These are phyloP conservation scores for Solanum stenotomum DNA, from an alignment of 257 asterid species.

Conservation along the genomic window DNA sequence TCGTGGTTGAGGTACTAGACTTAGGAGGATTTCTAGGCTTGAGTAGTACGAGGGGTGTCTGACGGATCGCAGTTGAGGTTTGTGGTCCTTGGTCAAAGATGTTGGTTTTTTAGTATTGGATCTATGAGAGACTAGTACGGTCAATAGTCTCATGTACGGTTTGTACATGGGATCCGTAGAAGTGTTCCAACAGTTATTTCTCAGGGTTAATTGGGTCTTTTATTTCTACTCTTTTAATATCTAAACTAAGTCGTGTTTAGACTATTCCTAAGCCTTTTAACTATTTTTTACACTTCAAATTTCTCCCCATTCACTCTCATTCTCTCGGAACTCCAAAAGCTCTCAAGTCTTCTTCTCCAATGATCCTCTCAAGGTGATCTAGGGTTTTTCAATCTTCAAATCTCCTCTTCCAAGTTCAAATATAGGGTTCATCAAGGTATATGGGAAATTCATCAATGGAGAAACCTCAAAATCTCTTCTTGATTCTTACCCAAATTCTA, in stretches of 20 bases:
- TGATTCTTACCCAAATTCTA: background rate
- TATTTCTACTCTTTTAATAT: background rate
- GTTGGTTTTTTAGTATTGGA: background rate
- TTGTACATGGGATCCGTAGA: background rate
- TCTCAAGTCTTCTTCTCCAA: background rate
- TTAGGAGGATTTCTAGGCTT: background rate
- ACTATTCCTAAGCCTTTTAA: background rate
- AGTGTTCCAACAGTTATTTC: background rate
- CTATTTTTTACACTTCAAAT: background rate
- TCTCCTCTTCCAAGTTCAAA: background rate
- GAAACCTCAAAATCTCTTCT: background rate
- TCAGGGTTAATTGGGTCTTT: background rate
- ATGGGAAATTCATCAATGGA: too few relatives aligned
- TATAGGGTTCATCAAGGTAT: background rate
- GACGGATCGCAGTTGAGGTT: background rate
- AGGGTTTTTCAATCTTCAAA: background rate
- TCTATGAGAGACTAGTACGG: background rate
- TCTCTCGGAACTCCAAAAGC: background rate
- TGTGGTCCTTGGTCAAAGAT: background rate
- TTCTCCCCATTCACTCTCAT: background rate
- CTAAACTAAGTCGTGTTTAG: background rate
- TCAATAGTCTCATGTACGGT: background rate
- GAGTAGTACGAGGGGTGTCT: background rate
- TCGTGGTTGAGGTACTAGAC: background rate
- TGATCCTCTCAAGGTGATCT: background rate